Evolutionary conservation across 179 eudicot genomes (phyloP).

Genomic region (Sideroxylon spinosum): DNA sequence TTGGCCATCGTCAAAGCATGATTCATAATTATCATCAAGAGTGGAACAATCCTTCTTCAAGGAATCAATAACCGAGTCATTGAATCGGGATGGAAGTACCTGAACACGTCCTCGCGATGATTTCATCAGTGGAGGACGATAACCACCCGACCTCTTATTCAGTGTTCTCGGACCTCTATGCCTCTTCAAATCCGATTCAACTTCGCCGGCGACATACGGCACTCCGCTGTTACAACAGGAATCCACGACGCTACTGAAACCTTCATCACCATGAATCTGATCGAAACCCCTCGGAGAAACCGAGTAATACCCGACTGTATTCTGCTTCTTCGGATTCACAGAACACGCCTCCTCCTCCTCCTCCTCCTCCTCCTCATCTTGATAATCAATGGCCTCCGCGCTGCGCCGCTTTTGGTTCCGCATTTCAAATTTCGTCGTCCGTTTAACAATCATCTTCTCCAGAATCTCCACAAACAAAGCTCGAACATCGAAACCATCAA

Average conservation of each 20-base stretch:
- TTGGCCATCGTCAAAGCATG: slow-evolving; percentile 34
- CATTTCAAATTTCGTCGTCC: slow-evolving; percentile 38
- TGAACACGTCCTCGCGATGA: slow-evolving; percentile 48
- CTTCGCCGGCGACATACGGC: slow-evolving; percentile 31
- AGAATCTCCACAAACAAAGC: background rate
- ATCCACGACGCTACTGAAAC: slow-evolving; percentile 25
- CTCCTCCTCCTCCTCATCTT: slow-evolving; percentile 24
- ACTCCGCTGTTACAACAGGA: slow-evolving; percentile 36
- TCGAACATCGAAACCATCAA: background rate
- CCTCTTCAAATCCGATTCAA: slow-evolving; percentile 28
- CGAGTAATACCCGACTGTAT: slow-evolving; percentile 22
- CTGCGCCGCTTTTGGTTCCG: slow-evolving; percentile 45
- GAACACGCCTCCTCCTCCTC: slow-evolving; percentile 24
- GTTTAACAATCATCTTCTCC: slow-evolving; percentile 32
- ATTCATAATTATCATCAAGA: slow-evolving; percentile 25
- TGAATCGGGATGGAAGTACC: slow-evolving; percentile 52
- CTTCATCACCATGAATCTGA: slow-evolving; percentile 18
- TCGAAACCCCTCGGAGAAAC: slow-evolving; percentile 25
- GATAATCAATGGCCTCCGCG: slow-evolving; percentile 27
- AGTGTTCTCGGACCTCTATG: background rate
- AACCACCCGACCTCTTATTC: slow-evolving; percentile 13
- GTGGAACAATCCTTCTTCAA: slow-evolving; percentile 40
- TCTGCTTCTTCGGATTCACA: slow-evolving; percentile 37
- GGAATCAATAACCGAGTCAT: slow-evolving; percentile 39
- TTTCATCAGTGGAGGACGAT: slow-evolving; percentile 28